Evolutionary conservation across 441 rosid species (phyloP).

Genomic region (Corymbia calophylla): DNA sequence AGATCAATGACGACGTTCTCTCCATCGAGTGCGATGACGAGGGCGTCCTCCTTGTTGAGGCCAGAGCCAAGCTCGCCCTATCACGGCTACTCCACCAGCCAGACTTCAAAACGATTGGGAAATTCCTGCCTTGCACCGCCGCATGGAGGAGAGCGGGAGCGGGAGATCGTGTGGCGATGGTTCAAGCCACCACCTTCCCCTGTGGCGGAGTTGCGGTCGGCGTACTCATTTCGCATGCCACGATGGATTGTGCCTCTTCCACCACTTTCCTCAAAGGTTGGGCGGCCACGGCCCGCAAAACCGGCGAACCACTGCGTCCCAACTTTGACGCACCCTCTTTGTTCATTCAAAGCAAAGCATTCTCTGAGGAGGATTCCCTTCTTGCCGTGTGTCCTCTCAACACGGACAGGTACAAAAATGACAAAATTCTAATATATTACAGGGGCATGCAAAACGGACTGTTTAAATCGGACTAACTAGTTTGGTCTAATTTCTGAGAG

Average conservation of each 20-base stretch:
- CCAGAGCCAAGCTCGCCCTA: neutral
- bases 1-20: neutral
- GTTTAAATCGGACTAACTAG: too few species aligned
- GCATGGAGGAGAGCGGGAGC: neutral
- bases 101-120: neutral
- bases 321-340: neutral
- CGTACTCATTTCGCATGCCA: neutral
- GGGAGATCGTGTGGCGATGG: neutral
- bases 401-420: neutral
- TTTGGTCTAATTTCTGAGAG: too few species aligned
- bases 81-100: neutral
- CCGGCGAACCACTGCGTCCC: neutral
- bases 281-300: neutral
- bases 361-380: neutral
- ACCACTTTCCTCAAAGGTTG: neutral
- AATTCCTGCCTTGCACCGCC: neutral
- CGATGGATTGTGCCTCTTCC: neutral
- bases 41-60: neutral
- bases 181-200: neutral
- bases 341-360: neutral
- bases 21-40: neutral
- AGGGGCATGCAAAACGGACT: neutral
- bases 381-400: neutral
- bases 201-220: neutral
- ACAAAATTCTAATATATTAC: neutral